phyloP scores from a whole-genome alignment of 768 basidiomycete genomes.

The Boletus reticulatus region DNA sequence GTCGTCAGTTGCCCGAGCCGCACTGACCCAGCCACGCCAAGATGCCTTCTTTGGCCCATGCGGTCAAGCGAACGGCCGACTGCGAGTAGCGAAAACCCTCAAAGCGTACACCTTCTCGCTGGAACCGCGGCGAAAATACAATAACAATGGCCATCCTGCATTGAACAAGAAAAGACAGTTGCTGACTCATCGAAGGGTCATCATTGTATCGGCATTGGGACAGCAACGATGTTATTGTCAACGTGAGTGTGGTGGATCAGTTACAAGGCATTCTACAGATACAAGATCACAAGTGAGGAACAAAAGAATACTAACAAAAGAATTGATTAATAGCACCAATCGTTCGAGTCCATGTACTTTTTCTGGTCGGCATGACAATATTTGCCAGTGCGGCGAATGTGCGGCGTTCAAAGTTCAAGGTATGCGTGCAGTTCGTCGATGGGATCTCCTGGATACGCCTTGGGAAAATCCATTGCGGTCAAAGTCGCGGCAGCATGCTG shows the following conservation, averaged over 20 bases:
- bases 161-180: conserved; percentile 15
- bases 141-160: background rate
- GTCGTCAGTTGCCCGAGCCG: conserved; percentile 4
- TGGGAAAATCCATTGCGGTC: background rate
- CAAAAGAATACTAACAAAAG: background rate
- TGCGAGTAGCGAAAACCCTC: background rate
- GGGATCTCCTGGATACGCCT: background rate
- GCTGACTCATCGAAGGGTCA: conserved; percentile 16
- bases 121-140: conserved; percentile 1
- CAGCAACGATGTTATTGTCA: conserved; percentile 6
- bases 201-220: conserved; percentile 3
- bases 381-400: background rate
- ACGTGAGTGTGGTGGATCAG: no score
- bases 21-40: background rate
- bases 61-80: background rate
- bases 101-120: conserved; percentile 8
- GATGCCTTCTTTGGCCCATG: background rate
- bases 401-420: conserved; percentile 14
- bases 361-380: background rate
- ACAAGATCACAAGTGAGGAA: background rate
- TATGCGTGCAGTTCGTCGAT: conserved; percentile 26
- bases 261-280: background rate
- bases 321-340: background rate
- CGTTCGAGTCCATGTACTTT: no score
- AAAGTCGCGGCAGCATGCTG: background rate